Conservation (phyloP, 768 basidiomycete genomes). For the Suillus spraguei region DNA sequence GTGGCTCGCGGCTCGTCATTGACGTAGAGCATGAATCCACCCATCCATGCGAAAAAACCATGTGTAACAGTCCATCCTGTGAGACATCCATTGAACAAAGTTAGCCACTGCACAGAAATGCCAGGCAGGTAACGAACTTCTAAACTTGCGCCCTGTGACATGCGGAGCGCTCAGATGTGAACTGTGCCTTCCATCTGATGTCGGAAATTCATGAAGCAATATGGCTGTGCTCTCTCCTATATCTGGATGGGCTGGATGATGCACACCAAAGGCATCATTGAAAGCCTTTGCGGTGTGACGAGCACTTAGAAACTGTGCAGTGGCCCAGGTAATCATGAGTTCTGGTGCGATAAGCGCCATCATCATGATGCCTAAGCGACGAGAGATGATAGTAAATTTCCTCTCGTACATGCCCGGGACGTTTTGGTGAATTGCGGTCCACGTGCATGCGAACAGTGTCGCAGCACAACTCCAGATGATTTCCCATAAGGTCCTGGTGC, state of each 20-base stretch:
- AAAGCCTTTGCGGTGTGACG: too few species aligned
- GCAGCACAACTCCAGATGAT: too few species aligned
- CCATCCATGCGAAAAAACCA: slow-evolving; percentile 23
- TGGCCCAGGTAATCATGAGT: too few species aligned
- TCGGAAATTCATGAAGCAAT: not conserved
- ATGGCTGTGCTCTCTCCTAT: not conserved
- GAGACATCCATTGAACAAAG: not conserved
- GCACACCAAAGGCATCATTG: too few species aligned
- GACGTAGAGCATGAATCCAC: slow-evolving; percentile 10
- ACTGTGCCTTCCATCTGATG: not conserved
- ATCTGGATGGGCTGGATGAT: not conserved
- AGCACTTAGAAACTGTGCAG: too few species aligned
- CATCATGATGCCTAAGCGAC: too few species aligned
- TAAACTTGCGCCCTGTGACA: not conserved
- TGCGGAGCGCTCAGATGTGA: not conserved
- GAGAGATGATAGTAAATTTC: too few species aligned
- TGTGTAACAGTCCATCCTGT: slow-evolving; percentile 15
- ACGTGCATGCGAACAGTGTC: too few species aligned
- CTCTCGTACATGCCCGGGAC: too few species aligned
- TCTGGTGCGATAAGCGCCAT: too few species aligned
- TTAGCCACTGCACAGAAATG: not conserved
- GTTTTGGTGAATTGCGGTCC: too few species aligned
- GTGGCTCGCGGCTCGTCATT: not conserved
- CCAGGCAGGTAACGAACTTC: not conserved
- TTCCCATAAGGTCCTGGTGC: too few species aligned